Percentiles rank a stretch among this genome's conserved stretches.
Evolutionary conservation across 345 rosid species (phyloP).

Genomic region (Dovyalis caffra): DNA sequence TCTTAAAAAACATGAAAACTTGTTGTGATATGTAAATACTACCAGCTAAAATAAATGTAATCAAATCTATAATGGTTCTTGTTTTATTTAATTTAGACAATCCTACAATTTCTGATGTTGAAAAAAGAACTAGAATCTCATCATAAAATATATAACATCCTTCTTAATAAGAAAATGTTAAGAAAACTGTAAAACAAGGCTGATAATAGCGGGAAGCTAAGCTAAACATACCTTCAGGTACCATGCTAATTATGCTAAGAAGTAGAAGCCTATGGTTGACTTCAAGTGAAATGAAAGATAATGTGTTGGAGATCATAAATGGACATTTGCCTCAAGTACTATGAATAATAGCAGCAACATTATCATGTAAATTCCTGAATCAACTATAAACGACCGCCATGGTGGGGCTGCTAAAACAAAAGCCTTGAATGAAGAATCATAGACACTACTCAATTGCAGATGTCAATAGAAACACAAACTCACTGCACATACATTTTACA

Average conservation of each 20-base stretch:
- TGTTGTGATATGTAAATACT: not conserved
- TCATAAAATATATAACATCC: not conserved
- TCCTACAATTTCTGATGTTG: not conserved
- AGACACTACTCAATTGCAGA: not conserved
- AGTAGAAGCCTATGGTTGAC: not conserved
- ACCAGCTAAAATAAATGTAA: constrained; percentile 1
- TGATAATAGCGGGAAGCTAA: not conserved
- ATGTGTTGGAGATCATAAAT: not conserved
- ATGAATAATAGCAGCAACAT: not conserved
- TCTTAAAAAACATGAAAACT: constrained; percentile 6
- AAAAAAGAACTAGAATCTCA: not conserved
- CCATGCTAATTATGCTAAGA: not conserved
- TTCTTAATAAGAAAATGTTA: not conserved
- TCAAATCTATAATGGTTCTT: not conserved
- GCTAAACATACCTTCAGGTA: no score
- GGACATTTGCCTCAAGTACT: not conserved
- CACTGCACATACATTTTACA: not conserved
- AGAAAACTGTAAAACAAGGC: not conserved
- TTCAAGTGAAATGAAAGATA: not conserved
- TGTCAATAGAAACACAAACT: not conserved
- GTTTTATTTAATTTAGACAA: not conserved
- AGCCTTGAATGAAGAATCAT: not conserved
- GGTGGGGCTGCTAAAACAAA: not conserved
- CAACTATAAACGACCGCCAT: no score
- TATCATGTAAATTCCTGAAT: no score